These are phyloP conservation scores for Breviolum minutum DNA, from an alignment of 73 alveolate species.

Conservation along the genomic window DNA sequence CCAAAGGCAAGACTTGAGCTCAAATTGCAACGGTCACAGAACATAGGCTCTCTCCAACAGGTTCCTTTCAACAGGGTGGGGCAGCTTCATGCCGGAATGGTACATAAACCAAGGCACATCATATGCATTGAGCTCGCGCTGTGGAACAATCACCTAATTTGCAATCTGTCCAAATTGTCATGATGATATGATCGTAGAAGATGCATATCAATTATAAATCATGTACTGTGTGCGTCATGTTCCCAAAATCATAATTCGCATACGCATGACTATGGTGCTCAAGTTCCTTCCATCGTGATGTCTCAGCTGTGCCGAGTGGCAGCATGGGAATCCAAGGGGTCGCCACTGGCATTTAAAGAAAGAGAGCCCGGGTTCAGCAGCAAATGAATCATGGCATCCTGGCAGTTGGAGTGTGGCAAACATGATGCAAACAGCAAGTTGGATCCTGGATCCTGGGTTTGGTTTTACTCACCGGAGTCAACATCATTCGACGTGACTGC, in stretches of 20 bases:
- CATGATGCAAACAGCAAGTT: too few relatives aligned
- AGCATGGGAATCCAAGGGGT: constrained; percentile 84
- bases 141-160: constrained; percentile 65
- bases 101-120: constrained; percentile 13
- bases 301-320: not conserved
- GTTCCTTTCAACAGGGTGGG: not conserved
- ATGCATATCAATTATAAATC: not conserved
- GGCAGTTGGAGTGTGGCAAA: not conserved
- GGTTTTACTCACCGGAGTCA: too few relatives aligned
- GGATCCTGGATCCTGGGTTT: too few relatives aligned
- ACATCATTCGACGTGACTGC: too few relatives aligned
- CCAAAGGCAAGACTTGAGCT: not conserved
- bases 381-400: constrained; percentile 95
- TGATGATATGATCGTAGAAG: not conserved
- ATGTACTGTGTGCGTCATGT: too few relatives aligned
- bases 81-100: too few relatives aligned
- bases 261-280: not conserved
- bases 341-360: not conserved
- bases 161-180: not conserved
- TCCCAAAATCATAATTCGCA: too few relatives aligned
- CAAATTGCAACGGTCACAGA: not conserved
- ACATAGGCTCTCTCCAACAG: not conserved
- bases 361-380: constrained; percentile 71
- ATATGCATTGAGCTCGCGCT: constrained; percentile 92
- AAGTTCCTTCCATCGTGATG: not conserved